phyloP scores from a whole-genome alignment of 768 basidiomycete genomes.

The Termitomyces sp. region DNA sequence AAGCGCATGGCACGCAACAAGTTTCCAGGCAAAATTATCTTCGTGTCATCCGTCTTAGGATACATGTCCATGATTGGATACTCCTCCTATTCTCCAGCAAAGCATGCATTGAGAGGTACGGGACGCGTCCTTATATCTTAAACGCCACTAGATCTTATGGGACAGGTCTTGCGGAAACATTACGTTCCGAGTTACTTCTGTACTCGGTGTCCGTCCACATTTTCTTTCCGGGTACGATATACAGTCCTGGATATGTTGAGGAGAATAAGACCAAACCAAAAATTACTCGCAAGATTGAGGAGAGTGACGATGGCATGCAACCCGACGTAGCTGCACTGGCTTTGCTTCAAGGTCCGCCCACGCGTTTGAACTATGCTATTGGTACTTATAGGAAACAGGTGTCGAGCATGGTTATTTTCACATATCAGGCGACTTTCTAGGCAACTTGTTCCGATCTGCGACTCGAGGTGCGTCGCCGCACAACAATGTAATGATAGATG shows the following conservation, averaged over 20 bases:
- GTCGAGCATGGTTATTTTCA: conserved; percentile 70
- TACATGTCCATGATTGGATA: conserved; percentile 78
- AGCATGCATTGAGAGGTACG: conserved; percentile 79
- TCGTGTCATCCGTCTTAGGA: conserved; percentile 74
- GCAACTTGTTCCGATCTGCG: conserved; percentile 60
- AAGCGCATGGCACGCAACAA: conserved; percentile 57
- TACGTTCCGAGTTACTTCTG: conserved; percentile 77
- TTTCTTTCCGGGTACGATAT: conserved; percentile 81
- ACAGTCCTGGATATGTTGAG: conserved; percentile 65
- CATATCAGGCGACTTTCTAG: conserved; percentile 70
- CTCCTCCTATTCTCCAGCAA: conserved; percentile 75
- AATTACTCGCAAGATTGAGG: conserved; percentile 71
- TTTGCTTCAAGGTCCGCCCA: conserved; percentile 48
- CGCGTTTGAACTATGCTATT: not conserved
- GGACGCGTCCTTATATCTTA: conserved; percentile 4
- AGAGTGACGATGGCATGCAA: conserved; percentile 59
- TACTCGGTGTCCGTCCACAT: conserved; percentile 78
- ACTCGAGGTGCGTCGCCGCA: conserved; percentile 62
- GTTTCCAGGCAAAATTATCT: conserved; percentile 62
- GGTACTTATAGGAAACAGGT: conserved; percentile 33
- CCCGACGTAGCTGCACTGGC: conserved; percentile 57
- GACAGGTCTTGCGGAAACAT: conserved; percentile 76
- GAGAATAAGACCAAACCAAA: conserved; percentile 78
- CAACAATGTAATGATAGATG: conserved; percentile 56
- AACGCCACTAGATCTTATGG: not conserved